These are phyloP conservation scores for Aspergillus neotritici DNA, from an alignment of 2,329 filamentous ascomycete genomes.

Conservation along the genomic window DNA sequence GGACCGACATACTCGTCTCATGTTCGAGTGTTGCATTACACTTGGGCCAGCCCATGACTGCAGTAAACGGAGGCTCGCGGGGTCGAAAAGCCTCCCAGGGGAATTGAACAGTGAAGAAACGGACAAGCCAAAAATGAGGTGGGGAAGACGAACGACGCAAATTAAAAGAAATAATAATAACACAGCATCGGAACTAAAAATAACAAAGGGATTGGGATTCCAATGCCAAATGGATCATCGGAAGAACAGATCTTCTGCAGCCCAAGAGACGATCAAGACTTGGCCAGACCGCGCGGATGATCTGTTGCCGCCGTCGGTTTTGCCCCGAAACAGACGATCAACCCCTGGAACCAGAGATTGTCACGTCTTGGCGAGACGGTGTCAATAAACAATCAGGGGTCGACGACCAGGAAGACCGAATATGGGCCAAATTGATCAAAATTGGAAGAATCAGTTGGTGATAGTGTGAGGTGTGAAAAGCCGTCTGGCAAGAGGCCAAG, in stretches of 20 bases:
- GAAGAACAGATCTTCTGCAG: too few species aligned
- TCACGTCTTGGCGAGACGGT: not conserved
- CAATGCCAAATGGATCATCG: not conserved
- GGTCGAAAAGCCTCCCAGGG: slow-evolving; percentile 1
- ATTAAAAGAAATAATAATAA: too few species aligned
- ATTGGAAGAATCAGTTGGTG: too few species aligned
- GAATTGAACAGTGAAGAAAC: slow-evolving; percentile 9
- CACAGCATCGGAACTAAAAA: too few species aligned
- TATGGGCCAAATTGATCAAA: too few species aligned
- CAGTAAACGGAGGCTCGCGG: slow-evolving; percentile 10
- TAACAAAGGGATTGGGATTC: not conserved
- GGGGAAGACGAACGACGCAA: too few species aligned
- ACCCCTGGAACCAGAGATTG: slow-evolving; percentile 3
- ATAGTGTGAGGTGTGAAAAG: too few species aligned
- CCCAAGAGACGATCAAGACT: too few species aligned
- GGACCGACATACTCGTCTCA: slow-evolving; percentile 33
- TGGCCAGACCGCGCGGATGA: too few species aligned
- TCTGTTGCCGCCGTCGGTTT: slow-evolving; percentile 1
- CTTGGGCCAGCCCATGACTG: slow-evolving; percentile 39
- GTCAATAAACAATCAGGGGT: not conserved
- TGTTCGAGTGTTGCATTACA: slow-evolving; percentile 50
- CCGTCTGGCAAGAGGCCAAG: too few species aligned
- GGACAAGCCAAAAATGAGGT: slow-evolving; percentile 2
- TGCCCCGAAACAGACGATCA: slow-evolving; percentile 11
- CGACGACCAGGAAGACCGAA: not conserved